These are phyloP conservation scores for Fraxinus latifolia DNA, from an alignment of 305 asterid species.

Conservation along the genomic window DNA sequence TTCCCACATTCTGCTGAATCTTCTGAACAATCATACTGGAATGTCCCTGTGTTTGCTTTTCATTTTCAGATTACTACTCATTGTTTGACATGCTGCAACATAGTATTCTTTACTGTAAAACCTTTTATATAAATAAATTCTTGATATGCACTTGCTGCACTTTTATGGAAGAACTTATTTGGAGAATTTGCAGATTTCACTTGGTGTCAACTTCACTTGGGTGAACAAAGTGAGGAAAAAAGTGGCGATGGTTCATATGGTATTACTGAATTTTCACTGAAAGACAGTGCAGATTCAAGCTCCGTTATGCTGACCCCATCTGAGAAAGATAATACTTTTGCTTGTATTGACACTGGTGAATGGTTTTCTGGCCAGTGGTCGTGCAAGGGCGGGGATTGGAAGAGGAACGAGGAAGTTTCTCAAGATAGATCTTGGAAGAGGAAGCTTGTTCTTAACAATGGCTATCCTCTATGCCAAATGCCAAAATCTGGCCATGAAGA, in stretches of 20 bases:
- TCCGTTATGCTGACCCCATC: conserved; percentile 26
- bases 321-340: conserved; percentile 49
- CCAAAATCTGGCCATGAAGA: conserved; percentile 81
- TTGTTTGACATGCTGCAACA: conserved; percentile 5
- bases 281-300: conserved; percentile 46
- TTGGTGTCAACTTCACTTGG: conserved; percentile 39
- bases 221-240: conserved; percentile 40
- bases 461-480: conserved; percentile 88
- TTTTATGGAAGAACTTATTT: conserved; percentile 13
- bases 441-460: conserved; percentile 82
- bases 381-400: conserved; percentile 97
- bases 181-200: conserved; percentile 43
- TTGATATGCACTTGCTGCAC: conserved; percentile 7
- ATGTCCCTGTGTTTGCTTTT: not conserved
- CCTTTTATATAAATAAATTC: not conserved
- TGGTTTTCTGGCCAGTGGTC: conserved; percentile 75
- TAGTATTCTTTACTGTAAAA: not conserved
- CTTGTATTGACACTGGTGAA: conserved; percentile 42
- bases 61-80: not conserved
- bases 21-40: conserved; percentile 7
- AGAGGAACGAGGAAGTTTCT: conserved; percentile 72
- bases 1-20: not conserved
- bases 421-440: conserved; percentile 69
- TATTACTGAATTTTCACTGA: conserved; percentile 36
- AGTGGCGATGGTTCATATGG: conserved; percentile 24